Evolutionary conservation across 768 basidiomycete species (phyloP), one percentile per base, ranked within the genome.

Genomic region (Tylopilus subfusipes): DNA sequence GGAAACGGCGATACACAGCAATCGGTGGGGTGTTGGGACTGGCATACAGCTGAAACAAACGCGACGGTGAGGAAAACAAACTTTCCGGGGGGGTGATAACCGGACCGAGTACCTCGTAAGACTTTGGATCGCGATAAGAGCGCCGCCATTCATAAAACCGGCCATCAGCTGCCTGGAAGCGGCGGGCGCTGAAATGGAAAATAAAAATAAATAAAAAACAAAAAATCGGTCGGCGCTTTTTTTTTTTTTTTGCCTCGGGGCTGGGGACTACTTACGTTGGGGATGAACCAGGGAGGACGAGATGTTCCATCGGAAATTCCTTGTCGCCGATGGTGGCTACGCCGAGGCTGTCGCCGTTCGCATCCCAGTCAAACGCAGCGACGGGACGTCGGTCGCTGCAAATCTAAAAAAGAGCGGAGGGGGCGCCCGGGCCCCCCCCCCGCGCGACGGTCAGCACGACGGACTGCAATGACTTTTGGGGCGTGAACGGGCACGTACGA

Each of bases 81-180:
- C 34, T 2, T 19, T 19, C 16, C 13, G 3, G 19, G n/a, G 33
- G 34, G 2, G 40, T 19, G 4, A 22, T n/a, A 14, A 14, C 33
- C 1, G 36, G 36, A n/a, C 11, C 5, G 27, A 29, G 79, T 71
- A 86, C 86, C 68, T 88, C 83, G 66, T 88, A 88, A 14, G 81
- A 79, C 58, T 68, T 69, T 16, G 77, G 72, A 53, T 74, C 73
- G 42, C 78, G 75, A 42, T 67, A 67, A 59, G 74, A 72, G 59
- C 79, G 76, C 59, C 85, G 76, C 87, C 87, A 89, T 69, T 88
- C 86, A 56, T 82, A 86, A 47, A 72, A 76, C 61, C 72, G 74
- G 42, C 82, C 82, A 60, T 85, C 82, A 30, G 74, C 73, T 50
- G 80, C 78, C 56, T 75, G 65, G 69, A 88, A 88, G 47, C 76